Conservation (phyloP, 306 rosid species). For the Benincasa hispida region DNA sequence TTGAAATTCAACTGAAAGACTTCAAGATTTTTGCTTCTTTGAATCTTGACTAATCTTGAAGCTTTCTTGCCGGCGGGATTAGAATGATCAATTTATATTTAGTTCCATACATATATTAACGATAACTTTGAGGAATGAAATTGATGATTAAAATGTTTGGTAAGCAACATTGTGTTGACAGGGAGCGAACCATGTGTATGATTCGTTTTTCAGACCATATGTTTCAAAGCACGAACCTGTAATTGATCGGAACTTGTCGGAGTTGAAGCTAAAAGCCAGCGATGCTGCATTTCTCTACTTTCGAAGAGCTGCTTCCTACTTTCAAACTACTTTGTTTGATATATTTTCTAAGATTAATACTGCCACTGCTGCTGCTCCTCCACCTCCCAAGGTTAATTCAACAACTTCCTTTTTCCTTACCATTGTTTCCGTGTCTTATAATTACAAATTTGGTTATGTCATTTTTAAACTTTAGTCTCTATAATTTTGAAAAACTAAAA, state of each 20-base stretch:
- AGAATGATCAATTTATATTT: too few species aligned
- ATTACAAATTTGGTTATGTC: too few species aligned
- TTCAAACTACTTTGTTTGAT: constrained; percentile 68
- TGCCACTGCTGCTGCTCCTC: constrained; percentile 38
- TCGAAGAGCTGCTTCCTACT: constrained; percentile 70
- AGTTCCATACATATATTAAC: too few species aligned
- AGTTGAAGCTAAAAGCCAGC: constrained; percentile 64
- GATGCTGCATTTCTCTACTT: constrained; percentile 49
- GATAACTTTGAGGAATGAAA: constrained; percentile 29
- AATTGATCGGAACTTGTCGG: constrained; percentile 71
- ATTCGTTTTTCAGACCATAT: constrained; percentile 82
- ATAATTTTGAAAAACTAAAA: too few species aligned
- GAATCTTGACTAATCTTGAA: too few species aligned
- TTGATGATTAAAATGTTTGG: constrained; percentile 62
- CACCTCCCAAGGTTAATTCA: constrained; percentile 42
- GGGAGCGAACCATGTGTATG: constrained; percentile 78
- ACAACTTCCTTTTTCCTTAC: not conserved
- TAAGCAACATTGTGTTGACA: too few species aligned
- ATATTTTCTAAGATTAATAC: constrained; percentile 38
- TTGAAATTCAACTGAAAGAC: too few species aligned
- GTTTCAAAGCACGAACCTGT: constrained; percentile 66
- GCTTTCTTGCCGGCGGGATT: too few species aligned
- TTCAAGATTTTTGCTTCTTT: too few species aligned
- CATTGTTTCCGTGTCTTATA: too few species aligned
- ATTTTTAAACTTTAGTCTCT: too few species aligned